Evolutionary conservation across 805 yeast genomes (phyloP).

Genomic region (Teunomyces aglyptinius): DNA sequence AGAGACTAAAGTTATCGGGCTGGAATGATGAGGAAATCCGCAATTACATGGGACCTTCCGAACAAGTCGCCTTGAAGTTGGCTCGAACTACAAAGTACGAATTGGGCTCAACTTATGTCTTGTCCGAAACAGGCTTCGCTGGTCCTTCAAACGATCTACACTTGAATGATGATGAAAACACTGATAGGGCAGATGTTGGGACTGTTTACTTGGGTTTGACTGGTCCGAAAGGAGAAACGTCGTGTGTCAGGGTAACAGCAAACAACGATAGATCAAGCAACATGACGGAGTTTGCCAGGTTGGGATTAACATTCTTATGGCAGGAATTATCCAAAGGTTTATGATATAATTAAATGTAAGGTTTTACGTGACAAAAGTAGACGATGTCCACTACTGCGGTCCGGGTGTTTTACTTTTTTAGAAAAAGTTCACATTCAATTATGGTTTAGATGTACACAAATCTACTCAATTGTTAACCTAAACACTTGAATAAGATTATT

Average conservation of each 20-base stretch:
- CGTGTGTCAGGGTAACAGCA: slow-evolving; percentile 47
- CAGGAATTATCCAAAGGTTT: slow-evolving; percentile 35
- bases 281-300: slow-evolving; percentile 72
- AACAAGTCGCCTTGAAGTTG: slow-evolving; percentile 66
- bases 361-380: too few species aligned
- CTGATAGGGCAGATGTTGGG: slow-evolving; percentile 48
- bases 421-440: too few species aligned
- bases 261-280: slow-evolving; percentile 55
- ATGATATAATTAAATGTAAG: slow-evolving; percentile 2
- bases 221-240: slow-evolving; percentile 59
- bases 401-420: neutral
- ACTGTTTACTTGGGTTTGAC: slow-evolving; percentile 69
- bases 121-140: slow-evolving; percentile 87
- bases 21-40: slow-evolving; percentile 72
- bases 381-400: too few species aligned
- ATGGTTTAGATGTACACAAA: too few species aligned
- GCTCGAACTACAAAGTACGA: slow-evolving; percentile 80
- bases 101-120: slow-evolving; percentile 76
- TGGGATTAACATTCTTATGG: slow-evolving; percentile 61
- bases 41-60: slow-evolving; percentile 79
- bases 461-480: neutral
- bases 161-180: slow-evolving; percentile 22
- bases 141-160: slow-evolving; percentile 60
- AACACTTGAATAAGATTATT: too few species aligned
- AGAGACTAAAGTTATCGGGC: slow-evolving; percentile 71